Percentiles rank a stretch among this genome's conserved stretches.
These are phyloP conservation scores for Trichothecium sympodiale DNA, from an alignment of 2,329 filamentous ascomycete genomes.

Conservation along the genomic window DNA sequence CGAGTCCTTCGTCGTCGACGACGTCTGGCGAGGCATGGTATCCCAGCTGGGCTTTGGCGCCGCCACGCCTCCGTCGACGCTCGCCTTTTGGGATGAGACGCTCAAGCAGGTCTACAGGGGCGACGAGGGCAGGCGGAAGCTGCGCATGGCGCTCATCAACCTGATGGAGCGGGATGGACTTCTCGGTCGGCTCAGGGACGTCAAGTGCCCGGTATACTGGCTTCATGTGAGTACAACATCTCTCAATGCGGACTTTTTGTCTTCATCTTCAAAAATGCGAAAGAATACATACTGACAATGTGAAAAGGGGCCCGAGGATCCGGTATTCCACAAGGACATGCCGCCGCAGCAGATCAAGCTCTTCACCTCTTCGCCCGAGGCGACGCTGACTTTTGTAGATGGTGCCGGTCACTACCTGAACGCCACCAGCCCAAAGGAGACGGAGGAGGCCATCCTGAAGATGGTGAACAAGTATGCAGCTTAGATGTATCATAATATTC, in stretches of 20 bases:
- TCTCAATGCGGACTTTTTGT: too few relatives aligned
- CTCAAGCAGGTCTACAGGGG: constrained; percentile 35
- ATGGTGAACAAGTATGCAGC: constrained; percentile 23
- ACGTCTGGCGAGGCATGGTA: constrained; percentile 34
- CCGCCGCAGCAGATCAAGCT: constrained; percentile 38
- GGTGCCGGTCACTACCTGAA: constrained; percentile 38
- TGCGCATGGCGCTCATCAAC: constrained; percentile 31
- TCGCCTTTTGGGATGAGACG: constrained; percentile 33
- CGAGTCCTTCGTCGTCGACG: constrained; percentile 34
- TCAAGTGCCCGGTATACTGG: constrained; percentile 42
- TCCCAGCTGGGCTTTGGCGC: constrained; percentile 33
- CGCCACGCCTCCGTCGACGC: constrained; percentile 20
- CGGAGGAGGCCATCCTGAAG: constrained; percentile 30
- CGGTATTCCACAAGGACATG: constrained; percentile 10
- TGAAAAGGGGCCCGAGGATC: not conserved
- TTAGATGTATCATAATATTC: too few relatives aligned
- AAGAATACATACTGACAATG: too few relatives aligned
- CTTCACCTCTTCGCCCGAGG: constrained; percentile 33
- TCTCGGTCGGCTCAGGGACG: constrained; percentile 29
- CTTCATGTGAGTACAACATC: constrained; percentile 27
- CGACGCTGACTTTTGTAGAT: constrained; percentile 29
- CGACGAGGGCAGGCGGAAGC: constrained; percentile 36
- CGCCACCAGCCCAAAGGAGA: constrained; percentile 34
- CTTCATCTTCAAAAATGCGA: too few relatives aligned
- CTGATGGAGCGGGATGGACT: constrained; percentile 37